Conservation (phyloP, 1,139 yeast genomes). For the Suzukiozyma palmioleophila region DNA sequence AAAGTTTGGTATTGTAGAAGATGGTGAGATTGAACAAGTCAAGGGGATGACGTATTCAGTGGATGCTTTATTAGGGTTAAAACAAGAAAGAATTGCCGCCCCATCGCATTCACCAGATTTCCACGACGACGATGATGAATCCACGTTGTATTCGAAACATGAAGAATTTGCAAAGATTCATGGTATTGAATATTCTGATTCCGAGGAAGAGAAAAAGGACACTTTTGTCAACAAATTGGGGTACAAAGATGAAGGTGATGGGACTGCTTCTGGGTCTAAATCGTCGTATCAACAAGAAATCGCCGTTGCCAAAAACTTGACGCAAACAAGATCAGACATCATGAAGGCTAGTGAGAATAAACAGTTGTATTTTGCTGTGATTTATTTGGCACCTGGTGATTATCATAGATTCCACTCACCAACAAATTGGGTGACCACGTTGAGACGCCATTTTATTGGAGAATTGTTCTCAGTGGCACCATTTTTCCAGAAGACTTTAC, state of each 20-base stretch:
- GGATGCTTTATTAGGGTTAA: slow-evolving; percentile 80
- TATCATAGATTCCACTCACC: slow-evolving; percentile 98
- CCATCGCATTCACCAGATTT: slow-evolving; percentile 56
- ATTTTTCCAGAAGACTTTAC: slow-evolving; percentile 82
- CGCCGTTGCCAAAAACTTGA: slow-evolving; percentile 39
- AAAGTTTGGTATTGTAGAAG: slow-evolving; percentile 77
- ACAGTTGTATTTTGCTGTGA: slow-evolving; percentile 81
- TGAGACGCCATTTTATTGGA: slow-evolving; percentile 94
- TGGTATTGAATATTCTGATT: slow-evolving; percentile 62
- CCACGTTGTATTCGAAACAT: slow-evolving; percentile 49
- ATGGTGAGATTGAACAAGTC: slow-evolving; percentile 91
- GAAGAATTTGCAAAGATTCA: slow-evolving; percentile 75
- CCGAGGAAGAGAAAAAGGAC: slow-evolving; percentile 15
- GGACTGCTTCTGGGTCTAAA: slow-evolving; percentile 30
- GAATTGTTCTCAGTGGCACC: slow-evolving; percentile 96
- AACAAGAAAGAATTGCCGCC: slow-evolving; percentile 48
- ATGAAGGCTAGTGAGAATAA: slow-evolving; percentile 36
- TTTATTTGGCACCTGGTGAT: slow-evolving; percentile 96
- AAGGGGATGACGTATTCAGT: slow-evolving; percentile 93
- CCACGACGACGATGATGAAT: slow-evolving; percentile 35
- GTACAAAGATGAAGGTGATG: slow-evolving; percentile 60
- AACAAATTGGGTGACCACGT: slow-evolving; percentile 89
- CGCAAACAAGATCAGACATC: slow-evolving; percentile 32
- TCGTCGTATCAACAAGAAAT: slow-evolving; percentile 35
- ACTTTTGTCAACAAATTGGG: slow-evolving; percentile 40